Evolutionary conservation across 2,329 filamentous ascomycete species (phyloP).

Genomic region (Ophiocordyceps polyrhachis-furcata): DNA sequence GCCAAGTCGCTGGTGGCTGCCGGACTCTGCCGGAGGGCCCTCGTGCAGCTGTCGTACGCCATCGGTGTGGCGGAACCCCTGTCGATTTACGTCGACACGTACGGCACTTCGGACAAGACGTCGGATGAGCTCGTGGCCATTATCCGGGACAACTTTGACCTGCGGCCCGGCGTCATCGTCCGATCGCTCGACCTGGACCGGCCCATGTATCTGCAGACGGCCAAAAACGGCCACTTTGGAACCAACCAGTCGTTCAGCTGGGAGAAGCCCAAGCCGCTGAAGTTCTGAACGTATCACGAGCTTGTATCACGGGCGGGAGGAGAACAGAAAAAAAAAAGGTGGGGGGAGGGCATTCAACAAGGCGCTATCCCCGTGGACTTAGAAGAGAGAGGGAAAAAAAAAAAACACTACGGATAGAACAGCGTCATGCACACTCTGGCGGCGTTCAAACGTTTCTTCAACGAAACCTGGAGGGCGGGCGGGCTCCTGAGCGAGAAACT

Average conservation of each 20-base stretch:
- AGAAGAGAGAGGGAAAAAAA: neutral
- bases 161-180: slow-evolving; percentile 95
- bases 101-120: slow-evolving; percentile 79
- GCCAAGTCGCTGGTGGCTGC: slow-evolving; percentile 92
- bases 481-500: slow-evolving; percentile 11
- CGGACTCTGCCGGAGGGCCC: slow-evolving; percentile 73
- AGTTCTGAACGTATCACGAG: slow-evolving; percentile 42
- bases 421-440: slow-evolving; percentile 5
- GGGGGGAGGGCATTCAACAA: slow-evolving; percentile 23
- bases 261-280: slow-evolving; percentile 95
- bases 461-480: slow-evolving; percentile 18
- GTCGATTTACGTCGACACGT: slow-evolving; percentile 93
- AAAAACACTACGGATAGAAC: neutral
- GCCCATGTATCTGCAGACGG: slow-evolving; percentile 95
- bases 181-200: slow-evolving; percentile 87
- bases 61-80: slow-evolving; percentile 97
- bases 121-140: slow-evolving; percentile 91
- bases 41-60: slow-evolving; percentile 98
- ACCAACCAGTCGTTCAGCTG: slow-evolving; percentile 95
- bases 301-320: neutral
- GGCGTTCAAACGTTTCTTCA: slow-evolving; percentile 25
- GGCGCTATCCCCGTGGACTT: slow-evolving; percentile 9
- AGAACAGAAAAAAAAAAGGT: slow-evolving; percentile 3
- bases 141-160: slow-evolving; percentile 90
- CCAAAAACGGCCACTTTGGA: slow-evolving; percentile 97